Evolutionary conservation across 2,329 filamentous ascomycete genomes (phyloP), one percentile per base, ranked within the genome.

Genomic region (Chrysoporthe austroafricana): DNA sequence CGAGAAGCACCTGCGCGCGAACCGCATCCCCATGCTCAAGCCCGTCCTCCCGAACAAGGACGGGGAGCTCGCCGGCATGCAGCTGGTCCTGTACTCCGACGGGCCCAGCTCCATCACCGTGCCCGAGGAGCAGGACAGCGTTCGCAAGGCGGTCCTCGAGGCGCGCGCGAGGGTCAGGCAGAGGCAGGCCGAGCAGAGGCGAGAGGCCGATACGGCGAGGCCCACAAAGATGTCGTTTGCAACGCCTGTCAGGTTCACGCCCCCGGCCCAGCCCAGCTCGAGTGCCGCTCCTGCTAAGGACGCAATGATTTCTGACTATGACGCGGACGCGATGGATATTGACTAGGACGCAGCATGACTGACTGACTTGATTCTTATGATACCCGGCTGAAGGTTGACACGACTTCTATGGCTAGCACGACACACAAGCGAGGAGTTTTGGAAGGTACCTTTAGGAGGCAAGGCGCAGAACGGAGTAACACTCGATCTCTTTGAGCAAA

Each of bases 61-160:
- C 4, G 83, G 84, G 69, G 82, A 86, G 73, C 77, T 87, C 46
- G 87, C 84, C 4, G 85, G 84, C 71, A 88, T 86, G 88, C 82
- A 96, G 86, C 77, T 98, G 70, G 91, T 99, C 18, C 86, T 98
- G 48, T 98, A 98, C 79, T 39, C 63, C 44, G 87, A 85, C 70
- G 88, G 96, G 62, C 94, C 94, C 7, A 84, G 85, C 60, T 94
- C 92, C 18, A 78, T 97, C 71, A 90, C 88, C 0, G 86, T 97
- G 26, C 89, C 93, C 0, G 85, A 89, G 76, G 90, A 92, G 71
- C 85, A 90, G 42, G 91, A 95, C 76, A 90, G 86, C 70, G 92
- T 97, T 70, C 86, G 93, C 69, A 93, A 90, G 77, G 93, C 93
- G 9, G 94, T 97, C 71, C 83, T 95, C 63, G 94, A 97, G 77